A percentile compares a stretch with the other conserved stretches of the same genome.
Evolutionary conservation across 345 rosid species (phyloP).

Genomic region (Citrus hindsii): DNA sequence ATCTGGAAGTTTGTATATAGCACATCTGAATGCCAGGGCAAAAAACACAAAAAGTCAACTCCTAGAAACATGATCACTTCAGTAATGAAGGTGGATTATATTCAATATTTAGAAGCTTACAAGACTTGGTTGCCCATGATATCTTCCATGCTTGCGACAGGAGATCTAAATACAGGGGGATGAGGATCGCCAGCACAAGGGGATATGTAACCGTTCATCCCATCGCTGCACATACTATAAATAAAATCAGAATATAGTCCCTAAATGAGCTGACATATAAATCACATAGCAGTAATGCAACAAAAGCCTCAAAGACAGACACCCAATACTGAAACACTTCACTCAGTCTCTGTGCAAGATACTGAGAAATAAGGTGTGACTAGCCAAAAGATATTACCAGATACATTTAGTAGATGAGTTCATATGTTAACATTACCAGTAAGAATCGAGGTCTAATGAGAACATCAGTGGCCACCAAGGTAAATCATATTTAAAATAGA

Average conservation of each 20-base stretch:
- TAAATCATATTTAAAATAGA: not conserved
- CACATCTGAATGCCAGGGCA: constrained; percentile 54
- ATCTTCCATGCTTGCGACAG: constrained; percentile 80
- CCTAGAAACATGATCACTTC: not conserved
- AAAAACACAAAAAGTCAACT: not conserved
- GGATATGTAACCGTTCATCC: constrained; percentile 89
- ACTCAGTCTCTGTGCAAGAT: not conserved
- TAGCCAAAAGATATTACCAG: not conserved
- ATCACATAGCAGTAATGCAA: not conserved
- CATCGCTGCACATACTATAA: constrained; percentile 71
- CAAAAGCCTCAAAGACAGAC: not conserved
- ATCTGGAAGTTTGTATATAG: constrained; percentile 79
- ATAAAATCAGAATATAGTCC: constrained; percentile 34
- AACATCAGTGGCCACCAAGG: not conserved
- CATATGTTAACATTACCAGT: not conserved
- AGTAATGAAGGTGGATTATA: not conserved
- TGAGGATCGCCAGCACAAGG: constrained; percentile 77
- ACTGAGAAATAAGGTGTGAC: not conserved
- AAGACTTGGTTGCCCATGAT: constrained; percentile 76
- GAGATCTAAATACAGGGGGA: constrained; percentile 77
- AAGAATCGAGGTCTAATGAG: not conserved
- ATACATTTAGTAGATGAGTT: not conserved
- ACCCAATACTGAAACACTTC: not conserved
- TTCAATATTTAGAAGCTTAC: constrained; percentile 42
- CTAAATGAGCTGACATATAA: not conserved